Base-by-base conservation (phyloP, 2,329 filamentous ascomycete species). In the Trichoderma harzianum region DNA sequence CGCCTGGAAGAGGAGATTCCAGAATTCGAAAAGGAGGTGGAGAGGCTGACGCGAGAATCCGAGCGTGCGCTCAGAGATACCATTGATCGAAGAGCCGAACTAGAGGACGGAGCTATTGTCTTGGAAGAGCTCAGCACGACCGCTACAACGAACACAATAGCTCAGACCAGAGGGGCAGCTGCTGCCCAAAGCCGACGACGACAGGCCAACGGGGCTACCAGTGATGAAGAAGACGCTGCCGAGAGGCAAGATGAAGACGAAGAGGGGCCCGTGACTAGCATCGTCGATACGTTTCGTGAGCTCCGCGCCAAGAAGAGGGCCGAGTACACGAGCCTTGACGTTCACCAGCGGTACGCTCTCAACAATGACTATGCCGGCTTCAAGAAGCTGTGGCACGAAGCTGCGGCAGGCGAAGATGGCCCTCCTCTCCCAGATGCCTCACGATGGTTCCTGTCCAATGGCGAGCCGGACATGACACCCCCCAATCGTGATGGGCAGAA, bases 301-400 rank as follows among this genome's bases (percentile, higher is more conserved):
- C 78, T 80, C 14, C 81, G 81, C 34, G 76, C 79, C 34, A 73
- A 78, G 39, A 85, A 84, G 69, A 76, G 78, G 0, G 76, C 75
- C 12, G 83, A 85, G 53, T 89, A 89, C 76, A 78, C 78, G 0
- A 73, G 76, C 2, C 78, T 86, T 74, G 80, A 76, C 43, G 76
- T 82, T 61, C 78, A 86, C 72, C 79, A 86, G 74, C 85, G 85
- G 30, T 90, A 90, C 76, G 87, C 83, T 5, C 74, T 83, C 14
- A 84, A 89, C 79, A 90, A 90, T 77, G 86, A 89, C 76, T 90
- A 90, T 76, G 83, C 85, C 71, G 79, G 80, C n/a, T 90, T 90
- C 83, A 89, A 88, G 78, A 85, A 85, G 75, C 79, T 85, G 28
- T 88, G 87, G 86, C 87, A 89, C 78, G 85, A 88, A 72, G 84